Conservation (phyloP, 108 stramenopile genomes). For the Skeletonema potamos region DNA sequence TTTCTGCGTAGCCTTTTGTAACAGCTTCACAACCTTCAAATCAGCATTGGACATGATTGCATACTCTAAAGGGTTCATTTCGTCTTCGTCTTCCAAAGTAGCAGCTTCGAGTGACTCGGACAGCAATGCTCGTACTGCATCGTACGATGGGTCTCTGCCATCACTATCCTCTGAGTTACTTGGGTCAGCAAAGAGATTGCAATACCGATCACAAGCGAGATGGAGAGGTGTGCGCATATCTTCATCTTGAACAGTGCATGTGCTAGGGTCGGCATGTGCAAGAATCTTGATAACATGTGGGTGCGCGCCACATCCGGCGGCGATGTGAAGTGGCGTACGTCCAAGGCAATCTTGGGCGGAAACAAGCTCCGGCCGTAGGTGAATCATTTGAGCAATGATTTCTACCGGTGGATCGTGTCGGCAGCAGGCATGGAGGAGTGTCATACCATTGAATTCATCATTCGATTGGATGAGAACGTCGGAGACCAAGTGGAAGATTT, state of each 20-base stretch:
- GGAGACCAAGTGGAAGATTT: background rate
- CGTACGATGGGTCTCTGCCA: conserved; percentile 12
- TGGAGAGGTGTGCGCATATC: conserved; percentile 42
- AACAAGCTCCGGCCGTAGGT: conserved; percentile 8
- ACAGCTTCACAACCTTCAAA: conserved; percentile 29
- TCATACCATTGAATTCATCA: background rate
- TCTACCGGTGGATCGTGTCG: background rate
- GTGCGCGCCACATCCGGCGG: conserved; percentile 21
- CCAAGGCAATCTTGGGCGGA: conserved; percentile 23
- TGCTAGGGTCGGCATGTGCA: conserved; percentile 11
- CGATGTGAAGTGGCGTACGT: conserved; percentile 42
- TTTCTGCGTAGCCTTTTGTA: conserved; percentile 44
- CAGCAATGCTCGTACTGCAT: conserved; percentile 19
- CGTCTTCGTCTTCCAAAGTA: conserved; percentile 37
- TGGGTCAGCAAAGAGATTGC: conserved; percentile 23
- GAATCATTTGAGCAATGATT: background rate
- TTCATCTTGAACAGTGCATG: conserved; percentile 33
- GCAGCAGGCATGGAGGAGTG: background rate
- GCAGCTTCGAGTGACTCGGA: conserved; percentile 9
- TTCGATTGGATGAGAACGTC: background rate
- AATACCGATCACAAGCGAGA: conserved; percentile 31
- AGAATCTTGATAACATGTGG: conserved; percentile 12
- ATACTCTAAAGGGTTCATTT: conserved; percentile 43
- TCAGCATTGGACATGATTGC: conserved; percentile 34
- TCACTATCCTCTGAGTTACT: background rate